Evolutionary conservation across 306 rosid species (phyloP).

Genomic region (Mimosa pudica): DNA sequence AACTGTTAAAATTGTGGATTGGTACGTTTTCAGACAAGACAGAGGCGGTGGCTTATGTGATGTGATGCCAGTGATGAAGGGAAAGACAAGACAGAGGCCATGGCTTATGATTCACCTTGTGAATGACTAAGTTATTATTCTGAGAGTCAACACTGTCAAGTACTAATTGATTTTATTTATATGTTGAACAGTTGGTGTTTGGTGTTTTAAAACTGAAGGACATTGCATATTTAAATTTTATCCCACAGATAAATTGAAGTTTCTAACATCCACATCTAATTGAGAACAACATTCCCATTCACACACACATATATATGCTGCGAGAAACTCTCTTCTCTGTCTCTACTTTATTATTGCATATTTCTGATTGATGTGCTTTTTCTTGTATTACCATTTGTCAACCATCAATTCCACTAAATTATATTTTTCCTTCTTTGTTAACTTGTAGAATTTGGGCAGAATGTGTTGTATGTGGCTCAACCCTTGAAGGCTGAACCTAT

Average conservation of each 20-base stretch:
- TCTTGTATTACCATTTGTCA: constrained; percentile 23
- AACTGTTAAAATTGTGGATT: not conserved
- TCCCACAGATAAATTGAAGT: constrained; percentile 1
- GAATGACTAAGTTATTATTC: not conserved
- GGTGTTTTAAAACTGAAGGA: not conserved
- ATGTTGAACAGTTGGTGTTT: not conserved
- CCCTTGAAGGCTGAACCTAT: constrained; percentile 47
- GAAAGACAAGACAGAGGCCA: not conserved
- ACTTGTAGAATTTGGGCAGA: constrained; percentile 43
- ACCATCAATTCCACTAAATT: constrained; percentile 5
- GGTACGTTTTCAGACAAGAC: not conserved
- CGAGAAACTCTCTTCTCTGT: constrained; percentile 17
- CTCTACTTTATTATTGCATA: constrained; percentile 11
- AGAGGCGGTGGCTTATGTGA: not conserved
- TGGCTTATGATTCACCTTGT: not conserved
- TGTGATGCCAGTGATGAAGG: not conserved
- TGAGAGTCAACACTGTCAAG: not conserved
- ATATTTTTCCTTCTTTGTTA: constrained; percentile 17
- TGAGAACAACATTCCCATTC: not conserved
- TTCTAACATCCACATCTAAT: not conserved
- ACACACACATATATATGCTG: not conserved
- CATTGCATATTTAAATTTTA: not conserved
- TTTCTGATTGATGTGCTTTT: constrained; percentile 33
- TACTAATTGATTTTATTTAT: not conserved
- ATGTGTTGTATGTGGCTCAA: constrained; percentile 38